Conservation (phyloP, 2,329 filamentous ascomycete species). For the Nothopassalora personata region DNA sequence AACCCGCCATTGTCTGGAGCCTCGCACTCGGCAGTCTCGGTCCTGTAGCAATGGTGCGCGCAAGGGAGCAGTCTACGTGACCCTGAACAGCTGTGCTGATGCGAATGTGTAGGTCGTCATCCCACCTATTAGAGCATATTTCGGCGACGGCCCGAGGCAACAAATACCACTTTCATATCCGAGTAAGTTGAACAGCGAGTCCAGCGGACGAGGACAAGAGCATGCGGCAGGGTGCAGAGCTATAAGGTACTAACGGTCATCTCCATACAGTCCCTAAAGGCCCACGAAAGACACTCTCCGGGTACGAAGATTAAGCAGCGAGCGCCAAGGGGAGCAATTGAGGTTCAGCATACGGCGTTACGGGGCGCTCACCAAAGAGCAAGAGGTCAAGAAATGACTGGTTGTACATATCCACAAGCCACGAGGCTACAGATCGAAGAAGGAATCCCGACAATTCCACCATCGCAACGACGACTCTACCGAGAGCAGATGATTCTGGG, state of each 20-base stretch:
- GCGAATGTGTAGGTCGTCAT: slow-evolving; percentile 47
- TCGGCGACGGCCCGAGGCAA: slow-evolving; percentile 69
- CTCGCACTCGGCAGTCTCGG: slow-evolving; percentile 67
- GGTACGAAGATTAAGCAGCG: slow-evolving; percentile 40
- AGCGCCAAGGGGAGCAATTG: background rate
- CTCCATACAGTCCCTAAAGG: slow-evolving; percentile 41
- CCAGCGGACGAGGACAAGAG: background rate
- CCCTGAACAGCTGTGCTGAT: slow-evolving; percentile 1
- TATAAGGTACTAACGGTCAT: background rate
- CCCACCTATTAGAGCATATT: slow-evolving; percentile 64
- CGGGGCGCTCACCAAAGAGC: background rate
- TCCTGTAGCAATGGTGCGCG: slow-evolving; percentile 56
- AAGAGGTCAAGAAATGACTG: background rate
- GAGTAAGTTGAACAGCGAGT: slow-evolving; percentile 55
- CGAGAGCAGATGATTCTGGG: too few relatives aligned
- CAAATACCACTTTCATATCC: slow-evolving; percentile 87
- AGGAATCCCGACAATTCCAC: background rate
- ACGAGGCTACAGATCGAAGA: background rate
- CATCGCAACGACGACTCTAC: too few relatives aligned
- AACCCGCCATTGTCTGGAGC: slow-evolving; percentile 88
- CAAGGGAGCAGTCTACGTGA: background rate
- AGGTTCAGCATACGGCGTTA: slow-evolving; percentile 3
- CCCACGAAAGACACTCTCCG: slow-evolving; percentile 40
- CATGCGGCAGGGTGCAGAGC: background rate
- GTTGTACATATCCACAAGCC: slow-evolving; percentile 1